A percentile compares a stretch with the other conserved stretches of the same genome.
phyloP scores from a whole-genome alignment of 2,329 filamentous ascomycete species.

The Teratosphaeria gauchensis region DNA sequence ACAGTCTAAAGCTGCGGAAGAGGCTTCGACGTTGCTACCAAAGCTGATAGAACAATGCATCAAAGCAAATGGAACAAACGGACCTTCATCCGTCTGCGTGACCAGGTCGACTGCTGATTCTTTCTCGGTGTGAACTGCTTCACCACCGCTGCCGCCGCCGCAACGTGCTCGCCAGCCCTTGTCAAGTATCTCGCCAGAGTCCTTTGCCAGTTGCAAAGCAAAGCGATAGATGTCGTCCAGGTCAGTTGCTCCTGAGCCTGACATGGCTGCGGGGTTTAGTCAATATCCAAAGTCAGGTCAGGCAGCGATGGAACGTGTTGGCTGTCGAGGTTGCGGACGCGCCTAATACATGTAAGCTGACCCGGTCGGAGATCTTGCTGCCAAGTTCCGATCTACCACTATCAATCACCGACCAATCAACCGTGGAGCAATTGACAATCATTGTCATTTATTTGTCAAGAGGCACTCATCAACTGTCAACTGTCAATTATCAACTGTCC shows the following conservation, averaged over 20 bases:
- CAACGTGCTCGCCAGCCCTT: constrained; percentile 52
- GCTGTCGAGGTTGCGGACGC: too few relatives aligned
- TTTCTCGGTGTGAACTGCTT: constrained; percentile 50
- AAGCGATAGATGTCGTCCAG: constrained; percentile 60
- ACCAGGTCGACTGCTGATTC: constrained; percentile 69
- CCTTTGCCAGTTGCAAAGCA: constrained; percentile 58
- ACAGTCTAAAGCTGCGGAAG: not conserved
- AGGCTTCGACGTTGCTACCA: not conserved
- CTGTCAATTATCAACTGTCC: too few relatives aligned
- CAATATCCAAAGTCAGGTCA: not conserved
- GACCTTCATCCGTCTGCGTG: constrained; percentile 65
- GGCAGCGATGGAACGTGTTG: not conserved
- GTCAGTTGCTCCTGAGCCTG: constrained; percentile 27
- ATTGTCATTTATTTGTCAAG: too few relatives aligned
- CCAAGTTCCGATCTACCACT: too few relatives aligned
- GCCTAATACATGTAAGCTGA: too few relatives aligned
- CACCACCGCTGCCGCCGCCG: constrained; percentile 23
- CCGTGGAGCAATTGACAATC: too few relatives aligned
- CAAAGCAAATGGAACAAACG: constrained; percentile 6
- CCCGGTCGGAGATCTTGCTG: too few relatives aligned
- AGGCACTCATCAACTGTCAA: too few relatives aligned
- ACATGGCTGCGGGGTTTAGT: not conserved
- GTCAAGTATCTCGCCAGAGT: constrained; percentile 59
- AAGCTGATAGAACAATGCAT: too few relatives aligned
- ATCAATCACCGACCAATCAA: too few relatives aligned